phyloP scores from a whole-genome alignment of 768 basidiomycete genomes.

The Cystoderma amianthinum region DNA sequence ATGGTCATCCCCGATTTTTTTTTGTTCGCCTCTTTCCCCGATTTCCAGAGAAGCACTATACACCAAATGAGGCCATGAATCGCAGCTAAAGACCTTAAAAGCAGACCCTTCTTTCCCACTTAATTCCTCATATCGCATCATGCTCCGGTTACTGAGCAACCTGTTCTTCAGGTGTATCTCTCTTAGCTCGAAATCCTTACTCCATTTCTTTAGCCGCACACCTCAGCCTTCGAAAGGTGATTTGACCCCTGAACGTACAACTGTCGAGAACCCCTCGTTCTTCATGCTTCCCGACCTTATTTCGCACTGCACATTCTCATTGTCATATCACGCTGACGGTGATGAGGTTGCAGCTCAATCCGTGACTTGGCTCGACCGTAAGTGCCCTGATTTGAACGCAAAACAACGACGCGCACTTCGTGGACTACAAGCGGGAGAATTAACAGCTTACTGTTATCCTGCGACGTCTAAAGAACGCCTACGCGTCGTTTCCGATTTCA shows the following conservation, averaged over 20 bases:
- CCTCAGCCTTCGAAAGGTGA: background rate
- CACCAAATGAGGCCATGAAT: too few relatives aligned
- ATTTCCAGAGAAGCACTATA: too few relatives aligned
- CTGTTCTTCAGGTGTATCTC: too few relatives aligned
- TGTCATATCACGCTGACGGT: constrained; percentile 35
- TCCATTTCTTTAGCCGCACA: too few relatives aligned
- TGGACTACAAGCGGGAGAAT: constrained; percentile 58
- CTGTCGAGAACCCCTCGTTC: constrained; percentile 15
- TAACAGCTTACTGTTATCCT: constrained; percentile 61
- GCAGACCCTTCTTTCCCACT: too few relatives aligned
- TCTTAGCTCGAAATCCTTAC: too few relatives aligned
- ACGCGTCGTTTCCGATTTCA: constrained; percentile 61
- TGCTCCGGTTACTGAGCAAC: too few relatives aligned
- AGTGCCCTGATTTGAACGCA: constrained; percentile 35
- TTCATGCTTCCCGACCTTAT: constrained; percentile 53
- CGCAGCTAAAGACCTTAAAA: too few relatives aligned
- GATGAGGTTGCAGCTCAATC: constrained; percentile 40
- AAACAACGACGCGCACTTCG: constrained; percentile 41
- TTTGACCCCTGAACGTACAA: background rate
- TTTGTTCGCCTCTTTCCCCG: too few relatives aligned
- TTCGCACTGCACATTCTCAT: constrained; percentile 39
- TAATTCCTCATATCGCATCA: too few relatives aligned
- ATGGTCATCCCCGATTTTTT: too few relatives aligned
- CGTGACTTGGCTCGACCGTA: constrained; percentile 41
- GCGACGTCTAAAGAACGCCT: constrained; percentile 48